These are phyloP conservation scores for Chalaropsis thielavioides DNA, from an alignment of 2,329 filamentous ascomycete genomes.

Conservation along the genomic window DNA sequence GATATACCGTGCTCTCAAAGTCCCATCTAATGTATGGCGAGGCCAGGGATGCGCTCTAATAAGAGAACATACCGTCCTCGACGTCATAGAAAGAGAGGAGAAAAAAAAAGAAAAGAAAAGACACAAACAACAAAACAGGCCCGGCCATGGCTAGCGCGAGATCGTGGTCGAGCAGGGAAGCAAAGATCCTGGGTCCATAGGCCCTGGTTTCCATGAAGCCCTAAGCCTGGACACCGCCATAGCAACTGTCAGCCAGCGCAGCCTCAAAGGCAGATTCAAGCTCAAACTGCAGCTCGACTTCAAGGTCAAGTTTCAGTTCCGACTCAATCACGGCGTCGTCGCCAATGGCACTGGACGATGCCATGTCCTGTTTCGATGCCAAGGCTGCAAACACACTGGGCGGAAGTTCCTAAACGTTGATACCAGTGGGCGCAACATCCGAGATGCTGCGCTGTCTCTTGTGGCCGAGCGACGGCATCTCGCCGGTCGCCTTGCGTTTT, in stretches of 20 bases:
- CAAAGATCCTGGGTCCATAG: not conserved
- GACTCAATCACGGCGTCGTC: not conserved
- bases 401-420: constrained; percentile 15
- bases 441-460: constrained; percentile 47
- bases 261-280: constrained; percentile 1
- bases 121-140: not conserved
- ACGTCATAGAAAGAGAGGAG: constrained; percentile 1
- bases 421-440: constrained; percentile 34
- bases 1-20: no score
- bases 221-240: not conserved
- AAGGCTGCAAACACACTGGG: constrained; percentile 3
- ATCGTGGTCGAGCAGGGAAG: not conserved
- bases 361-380: not conserved
- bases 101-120: not conserved
- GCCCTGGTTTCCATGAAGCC: not conserved
- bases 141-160: not conserved
- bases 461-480: constrained; percentile 29
- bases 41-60: not conserved
- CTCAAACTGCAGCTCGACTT: not conserved
- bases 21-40: not conserved
- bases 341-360: not conserved
- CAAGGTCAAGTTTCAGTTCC: not conserved
- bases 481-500: constrained; percentile 41
- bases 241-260: not conserved
- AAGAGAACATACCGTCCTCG: constrained; percentile 3